Evolutionary conservation across 768 basidiomycete genomes (phyloP), one percentile per base, ranked within the genome.

Genomic region (Sporobolomyces pararoseus): DNA sequence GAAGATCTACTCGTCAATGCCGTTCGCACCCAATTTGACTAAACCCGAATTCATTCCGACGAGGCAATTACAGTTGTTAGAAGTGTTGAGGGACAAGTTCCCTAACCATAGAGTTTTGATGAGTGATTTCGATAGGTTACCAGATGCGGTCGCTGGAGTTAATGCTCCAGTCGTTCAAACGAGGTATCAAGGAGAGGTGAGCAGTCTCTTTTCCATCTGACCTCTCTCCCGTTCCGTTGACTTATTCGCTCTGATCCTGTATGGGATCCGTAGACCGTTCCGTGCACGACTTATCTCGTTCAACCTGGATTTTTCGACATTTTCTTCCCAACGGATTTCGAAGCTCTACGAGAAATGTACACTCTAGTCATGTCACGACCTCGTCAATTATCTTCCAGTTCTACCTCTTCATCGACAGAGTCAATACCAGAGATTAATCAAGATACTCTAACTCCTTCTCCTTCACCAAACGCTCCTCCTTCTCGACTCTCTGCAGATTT

Each of bases 301-400:
- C 87, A 87, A 75, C 95, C 89, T 77, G 96, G 96, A 12, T 94
- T 87, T 81, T 99, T 99, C 79, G 96, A 99, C 79, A 98, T 98
- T 70, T 91, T 99, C 82, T 99, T 99, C 82, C 96, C 96, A 14
- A 98, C 95, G 17, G 82, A 90, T 78, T 97, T 97, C 73, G 85
- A 85, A 61, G 84, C 83, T 27, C 83, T 98, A 63, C 83, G 89
- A 54, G 91, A 95, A 78, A 90, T 94, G 86, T 97, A 97, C 80
- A 89, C 93, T 77, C 83, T 86, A 73, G 84, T 88, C 64, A 85
- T 98, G 68, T 76, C 73, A 7, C 34, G 31, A 27, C 44, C 37
- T 32, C 34, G 27, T 32, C 55, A 60, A n/a, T 50, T 29, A 6
- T 31, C 37, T 17, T 35, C 63, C 17, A 13, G 35, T 7, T 39